These are phyloP conservation scores for Dalbergia cultrata DNA, from an alignment of 306 rosid genomes.

Conservation along the genomic window DNA sequence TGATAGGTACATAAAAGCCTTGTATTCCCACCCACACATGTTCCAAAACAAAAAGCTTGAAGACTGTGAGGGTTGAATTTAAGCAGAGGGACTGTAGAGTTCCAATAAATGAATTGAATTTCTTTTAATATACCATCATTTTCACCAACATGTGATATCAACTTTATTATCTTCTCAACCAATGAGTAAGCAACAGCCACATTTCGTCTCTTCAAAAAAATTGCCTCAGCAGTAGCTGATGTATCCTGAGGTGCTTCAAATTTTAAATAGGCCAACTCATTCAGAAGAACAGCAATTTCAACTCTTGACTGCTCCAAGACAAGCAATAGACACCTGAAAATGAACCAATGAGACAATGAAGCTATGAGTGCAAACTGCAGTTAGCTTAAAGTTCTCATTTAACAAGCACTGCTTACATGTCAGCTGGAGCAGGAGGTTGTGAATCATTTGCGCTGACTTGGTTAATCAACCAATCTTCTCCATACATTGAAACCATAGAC, in stretches of 20 bases:
- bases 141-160: conserved; percentile 68
- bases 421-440: conserved; percentile 64
- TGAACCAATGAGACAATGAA: conserved; percentile 44
- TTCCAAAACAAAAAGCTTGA: background rate
- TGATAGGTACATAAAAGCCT: background rate
- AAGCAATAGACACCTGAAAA: conserved; percentile 85
- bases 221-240: conserved; percentile 62
- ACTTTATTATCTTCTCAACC: conserved; percentile 85
- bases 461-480: conserved; percentile 81
- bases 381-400: conserved; percentile 21
- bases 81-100: conserved; percentile 33
- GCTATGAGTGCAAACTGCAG: background rate
- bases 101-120: conserved; percentile 20
- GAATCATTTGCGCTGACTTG: conserved; percentile 56
- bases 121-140: conserved; percentile 66
- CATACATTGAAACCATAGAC: conserved; percentile 71
- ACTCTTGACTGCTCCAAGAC: conserved; percentile 94
- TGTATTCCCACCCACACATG: background rate
- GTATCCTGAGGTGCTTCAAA: conserved; percentile 80
- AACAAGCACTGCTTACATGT: conserved; percentile 62
- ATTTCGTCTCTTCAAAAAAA: conserved; percentile 66
- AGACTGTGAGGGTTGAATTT: conserved; percentile 23
- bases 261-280: conserved; percentile 88
- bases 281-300: conserved; percentile 92
- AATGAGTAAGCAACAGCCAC: conserved; percentile 86